Evolutionary conservation across 2,329 filamentous ascomycete species (phyloP).

Genomic region (Scedosporium aurantiacum): DNA sequence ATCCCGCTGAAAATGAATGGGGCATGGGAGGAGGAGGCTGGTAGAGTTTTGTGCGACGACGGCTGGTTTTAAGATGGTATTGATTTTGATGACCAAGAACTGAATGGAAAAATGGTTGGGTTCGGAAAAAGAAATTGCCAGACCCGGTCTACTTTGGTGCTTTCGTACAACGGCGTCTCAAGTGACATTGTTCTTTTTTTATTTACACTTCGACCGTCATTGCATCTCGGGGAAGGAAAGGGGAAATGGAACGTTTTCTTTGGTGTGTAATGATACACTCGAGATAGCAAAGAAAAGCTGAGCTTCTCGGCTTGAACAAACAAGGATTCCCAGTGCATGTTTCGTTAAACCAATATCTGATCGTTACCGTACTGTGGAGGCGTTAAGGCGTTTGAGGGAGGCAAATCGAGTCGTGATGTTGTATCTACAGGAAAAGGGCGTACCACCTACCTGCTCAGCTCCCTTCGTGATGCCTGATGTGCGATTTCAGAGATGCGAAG

Average conservation of each 20-base stretch:
- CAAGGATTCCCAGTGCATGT: neutral
- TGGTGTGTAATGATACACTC: conserved; percentile 24
- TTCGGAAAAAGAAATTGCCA: conserved; percentile 13
- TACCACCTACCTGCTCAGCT: too few relatives aligned
- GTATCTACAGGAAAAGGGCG: too few relatives aligned
- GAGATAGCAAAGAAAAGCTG: conserved; percentile 1
- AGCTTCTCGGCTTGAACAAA: conserved; percentile 2
- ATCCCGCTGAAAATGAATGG: neutral
- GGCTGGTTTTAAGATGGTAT: neutral
- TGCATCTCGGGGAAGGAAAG: conserved; percentile 23
- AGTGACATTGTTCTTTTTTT: conserved; percentile 1
- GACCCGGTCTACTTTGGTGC: conserved; percentile 11
- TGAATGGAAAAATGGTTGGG: conserved; percentile 13
- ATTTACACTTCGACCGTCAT: neutral
- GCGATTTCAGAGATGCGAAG: too few relatives aligned
- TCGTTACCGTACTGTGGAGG: neutral
- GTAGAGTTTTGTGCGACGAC: neutral
- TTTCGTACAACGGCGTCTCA: conserved; percentile 6
- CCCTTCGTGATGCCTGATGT: too few relatives aligned
- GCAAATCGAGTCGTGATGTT: too few relatives aligned
- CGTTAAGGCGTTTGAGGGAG: neutral
- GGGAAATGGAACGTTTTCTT: conserved; percentile 27
- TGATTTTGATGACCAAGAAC: neutral
- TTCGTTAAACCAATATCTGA: neutral
- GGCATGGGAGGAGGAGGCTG: neutral